Evolutionary conservation across 1,284 basidiomycete genomes (phyloP).

Genomic region (Moesziomyces sp.): DNA sequence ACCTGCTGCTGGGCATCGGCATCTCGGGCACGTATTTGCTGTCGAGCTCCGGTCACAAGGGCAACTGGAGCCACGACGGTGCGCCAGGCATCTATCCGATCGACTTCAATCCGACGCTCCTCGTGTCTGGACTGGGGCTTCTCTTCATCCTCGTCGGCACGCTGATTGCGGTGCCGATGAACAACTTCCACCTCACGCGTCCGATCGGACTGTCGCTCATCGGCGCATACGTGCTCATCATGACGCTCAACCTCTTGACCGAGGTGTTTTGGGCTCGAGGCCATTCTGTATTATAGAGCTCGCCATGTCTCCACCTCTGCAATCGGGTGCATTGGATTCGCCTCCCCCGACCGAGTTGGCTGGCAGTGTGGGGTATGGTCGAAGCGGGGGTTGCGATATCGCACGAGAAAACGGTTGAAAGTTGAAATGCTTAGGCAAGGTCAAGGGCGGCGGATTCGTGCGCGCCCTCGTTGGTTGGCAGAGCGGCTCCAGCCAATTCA

Average conservation of each 20-base stretch:
- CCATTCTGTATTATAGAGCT: constrained; percentile 21
- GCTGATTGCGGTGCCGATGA: constrained; percentile 84
- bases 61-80: constrained; percentile 21
- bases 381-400: constrained; percentile 2
- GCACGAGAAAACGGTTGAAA: constrained; percentile 11
- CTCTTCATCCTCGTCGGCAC: constrained; percentile 79
- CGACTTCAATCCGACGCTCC: constrained; percentile 82
- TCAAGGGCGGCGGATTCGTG: background rate
- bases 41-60: constrained; percentile 18
- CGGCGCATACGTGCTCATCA: constrained; percentile 73
- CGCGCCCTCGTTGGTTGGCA: constrained; percentile 16
- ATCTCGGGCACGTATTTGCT: constrained; percentile 73
- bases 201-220: constrained; percentile 84
- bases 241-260: constrained; percentile 54
- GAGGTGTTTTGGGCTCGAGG: constrained; percentile 52
- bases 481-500: background rate
- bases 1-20: constrained; percentile 89
- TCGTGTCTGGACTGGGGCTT: constrained; percentile 83
- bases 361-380: background rate
- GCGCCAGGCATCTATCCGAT: constrained; percentile 72
- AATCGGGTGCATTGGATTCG: too few relatives aligned
- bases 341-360: background rate
- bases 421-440: constrained; percentile 33
- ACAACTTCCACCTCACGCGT: constrained; percentile 81
- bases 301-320: too few relatives aligned